Percentiles rank a stretch among this genome's conserved stretches.
Conservation (phyloP, 1,284 basidiomycete genomes). For the Cutaneotrichosporon cutaneum region DNA sequence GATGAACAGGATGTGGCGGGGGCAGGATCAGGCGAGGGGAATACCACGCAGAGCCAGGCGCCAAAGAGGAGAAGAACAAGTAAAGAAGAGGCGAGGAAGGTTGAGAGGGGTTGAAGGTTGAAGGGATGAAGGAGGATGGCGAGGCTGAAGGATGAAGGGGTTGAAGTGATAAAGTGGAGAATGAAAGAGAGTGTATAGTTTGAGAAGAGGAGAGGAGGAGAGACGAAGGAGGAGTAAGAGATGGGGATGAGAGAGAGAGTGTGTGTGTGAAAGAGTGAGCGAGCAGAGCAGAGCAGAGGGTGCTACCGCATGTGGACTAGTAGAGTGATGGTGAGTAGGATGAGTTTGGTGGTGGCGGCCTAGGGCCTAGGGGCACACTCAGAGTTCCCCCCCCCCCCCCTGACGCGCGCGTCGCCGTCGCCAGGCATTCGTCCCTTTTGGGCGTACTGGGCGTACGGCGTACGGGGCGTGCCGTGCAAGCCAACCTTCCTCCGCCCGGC, state of each 20-base stretch:
- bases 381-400: neutral
- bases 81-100: neutral
- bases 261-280: neutral
- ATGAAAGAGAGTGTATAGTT: neutral
- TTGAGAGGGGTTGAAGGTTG: conserved; percentile 1
- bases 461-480: too few species aligned
- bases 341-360: conserved; percentile 1
- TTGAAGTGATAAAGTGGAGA: neutral
- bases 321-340: neutral
- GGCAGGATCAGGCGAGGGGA: too few species aligned
- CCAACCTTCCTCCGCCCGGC: too few species aligned
- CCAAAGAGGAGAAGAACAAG: conserved; percentile 12
- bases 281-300: neutral
- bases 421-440: too few species aligned
- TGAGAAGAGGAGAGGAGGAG: neutral
- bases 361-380: neutral
- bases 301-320: neutral
- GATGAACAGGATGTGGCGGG: neutral
- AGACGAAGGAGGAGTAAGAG: neutral
- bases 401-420: too few species aligned
- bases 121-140: conserved; percentile 14
- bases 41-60: too few species aligned
- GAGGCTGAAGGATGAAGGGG: neutral
- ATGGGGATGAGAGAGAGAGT: neutral
- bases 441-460: too few species aligned